Evolutionary conservation across 371 early-diverging fungal species (phyloP), one percentile per base, ranked within the genome.

Genomic region (Apophysomyces trapeziformis): DNA sequence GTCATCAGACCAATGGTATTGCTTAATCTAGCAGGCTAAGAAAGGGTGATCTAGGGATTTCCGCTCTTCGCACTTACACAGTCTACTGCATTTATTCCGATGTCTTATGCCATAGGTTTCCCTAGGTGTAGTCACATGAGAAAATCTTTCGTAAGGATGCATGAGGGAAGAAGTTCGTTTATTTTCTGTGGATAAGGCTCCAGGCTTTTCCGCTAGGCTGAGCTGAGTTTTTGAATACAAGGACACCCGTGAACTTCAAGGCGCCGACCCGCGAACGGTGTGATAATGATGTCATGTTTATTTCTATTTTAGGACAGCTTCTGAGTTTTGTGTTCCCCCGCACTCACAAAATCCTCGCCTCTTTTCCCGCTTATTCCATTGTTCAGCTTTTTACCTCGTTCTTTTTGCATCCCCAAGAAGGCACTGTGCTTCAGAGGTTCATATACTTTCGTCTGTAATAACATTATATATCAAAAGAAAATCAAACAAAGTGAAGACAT

Each of bases 281-380:
- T 50, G 54, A 5, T 50, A 50, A 50, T 50, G 54, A 50, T 50
- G 54, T 50, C 54, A 50, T 50, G 54, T 50, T 50, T 1, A 50
- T n/a, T 26, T 8, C 41, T 13, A 11, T 32, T 50, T n/a, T 47
- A 26, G 32, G 32, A 26, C 32, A 3, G 1, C 3, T n/a, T 50
- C 21, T 50, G 54, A 50, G 21, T 50, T 50, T 50, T 50, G 54
- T 50, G 54, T 32, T 50, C 54, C 54, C 54, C 54, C 54, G 32
- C 41, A 41, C 41, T 32, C 54, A 50, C 21, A 50, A 50, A 26
- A 26, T 50, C 21, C 54, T 50, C 54, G 54, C 54, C 21, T 50
- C 54, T 50, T 50, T 50, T 50, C 54, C 54, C 54, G 54, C 54
- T 21, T 50, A 50, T 50, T 50, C 47, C 21, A 50, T 50, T 50